Evolutionary conservation across 352 stramenopile species (phyloP).

Genomic region (Blastocystis sp.): DNA sequence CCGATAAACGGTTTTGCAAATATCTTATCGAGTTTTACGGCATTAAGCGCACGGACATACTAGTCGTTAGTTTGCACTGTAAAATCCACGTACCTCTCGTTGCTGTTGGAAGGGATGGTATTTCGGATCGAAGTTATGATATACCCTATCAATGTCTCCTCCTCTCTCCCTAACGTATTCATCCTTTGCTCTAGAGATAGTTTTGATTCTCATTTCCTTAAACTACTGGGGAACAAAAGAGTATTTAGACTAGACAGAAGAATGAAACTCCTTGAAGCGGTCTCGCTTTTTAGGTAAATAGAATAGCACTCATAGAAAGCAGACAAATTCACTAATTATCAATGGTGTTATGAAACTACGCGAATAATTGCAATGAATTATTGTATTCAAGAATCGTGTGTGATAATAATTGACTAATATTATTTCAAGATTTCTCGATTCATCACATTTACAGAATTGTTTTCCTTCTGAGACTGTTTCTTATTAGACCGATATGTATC

Average conservation of each 20-base stretch:
- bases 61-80: constrained; percentile 64
- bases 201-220: constrained; percentile 96
- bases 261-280: neutral
- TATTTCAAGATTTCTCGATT: too few relatives aligned
- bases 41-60: constrained; percentile 91
- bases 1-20: constrained; percentile 97
- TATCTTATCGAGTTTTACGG: constrained; percentile 94
- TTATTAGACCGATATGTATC: too few relatives aligned
- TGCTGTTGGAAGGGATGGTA: constrained; percentile 82
- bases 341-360: too few relatives aligned
- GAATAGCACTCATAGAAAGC: too few relatives aligned
- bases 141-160: constrained; percentile 84
- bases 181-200: constrained; percentile 87
- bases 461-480: too few relatives aligned
- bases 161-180: constrained; percentile 86
- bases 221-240: constrained; percentile 52
- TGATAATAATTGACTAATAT: neutral
- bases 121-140: constrained; percentile 89
- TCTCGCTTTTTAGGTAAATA: too few relatives aligned
- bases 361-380: neutral
- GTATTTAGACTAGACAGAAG: neutral
- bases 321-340: too few relatives aligned
- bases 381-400: neutral
- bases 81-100: constrained; percentile 16
- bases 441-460: too few relatives aligned